Evolutionary conservation across 148 eudicot species (phyloP).

Genomic region (Oxyria digyna): DNA sequence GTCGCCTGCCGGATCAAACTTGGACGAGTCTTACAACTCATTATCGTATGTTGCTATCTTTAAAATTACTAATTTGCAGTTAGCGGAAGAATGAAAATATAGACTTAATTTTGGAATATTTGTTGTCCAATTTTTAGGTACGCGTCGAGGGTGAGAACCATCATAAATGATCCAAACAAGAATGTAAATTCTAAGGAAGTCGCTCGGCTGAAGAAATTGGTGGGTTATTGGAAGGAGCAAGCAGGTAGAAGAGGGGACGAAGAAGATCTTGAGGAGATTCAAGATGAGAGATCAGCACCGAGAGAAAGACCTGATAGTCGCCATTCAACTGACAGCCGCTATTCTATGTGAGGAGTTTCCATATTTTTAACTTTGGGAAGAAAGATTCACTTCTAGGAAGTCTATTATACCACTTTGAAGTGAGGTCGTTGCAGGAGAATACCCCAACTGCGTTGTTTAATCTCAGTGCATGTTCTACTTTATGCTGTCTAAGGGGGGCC

Average conservation of each 20-base stretch:
- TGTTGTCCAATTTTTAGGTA: slow-evolving; percentile 32
- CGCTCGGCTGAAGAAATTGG: slow-evolving; percentile 74
- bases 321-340: slow-evolving; percentile 29
- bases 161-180: slow-evolving; percentile 86
- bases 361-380: not conserved
- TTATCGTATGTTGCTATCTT: slow-evolving; percentile 42
- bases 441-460: not conserved
- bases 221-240: slow-evolving; percentile 86
- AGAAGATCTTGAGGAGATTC: slow-evolving; percentile 87
- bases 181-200: slow-evolving; percentile 91
- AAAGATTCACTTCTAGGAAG: not conserved
- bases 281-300: slow-evolving; percentile 51
- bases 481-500: not conserved
- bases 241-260: slow-evolving; percentile 90
- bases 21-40: slow-evolving; percentile 92
- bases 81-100: too few species aligned
- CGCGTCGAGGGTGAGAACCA: slow-evolving; percentile 93
- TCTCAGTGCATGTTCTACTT: not conserved
- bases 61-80: not conserved
- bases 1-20: slow-evolving; percentile 89
- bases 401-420: not conserved
- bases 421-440: not conserved
- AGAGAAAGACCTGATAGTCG: slow-evolving; percentile 58
- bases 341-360: slow-evolving; percentile 4
- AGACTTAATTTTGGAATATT: not conserved